A percentile compares a stretch with the other conserved stretches of the same genome.
Conservation (phyloP, 2,329 filamentous ascomycete species). For the Talaromyces verruculosus region DNA sequence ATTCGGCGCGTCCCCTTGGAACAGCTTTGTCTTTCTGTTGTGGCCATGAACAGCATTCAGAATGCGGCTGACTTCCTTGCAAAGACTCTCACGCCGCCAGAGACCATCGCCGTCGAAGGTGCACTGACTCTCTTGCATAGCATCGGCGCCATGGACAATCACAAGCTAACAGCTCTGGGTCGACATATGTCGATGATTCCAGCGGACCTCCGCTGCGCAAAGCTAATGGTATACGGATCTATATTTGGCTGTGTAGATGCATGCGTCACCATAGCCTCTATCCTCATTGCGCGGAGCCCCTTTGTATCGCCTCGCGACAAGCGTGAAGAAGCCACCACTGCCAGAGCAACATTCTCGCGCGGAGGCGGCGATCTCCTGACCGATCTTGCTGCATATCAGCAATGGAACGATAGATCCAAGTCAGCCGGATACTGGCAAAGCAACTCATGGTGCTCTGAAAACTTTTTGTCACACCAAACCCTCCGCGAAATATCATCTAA, state of each 20-base stretch:
- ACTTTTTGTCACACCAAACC: constrained; percentile 80
- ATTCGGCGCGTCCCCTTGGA: constrained; percentile 90
- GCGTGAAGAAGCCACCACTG: constrained; percentile 76
- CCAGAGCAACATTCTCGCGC: constrained; percentile 68
- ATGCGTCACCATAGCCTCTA: constrained; percentile 83
- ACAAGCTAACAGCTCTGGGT: constrained; percentile 85
- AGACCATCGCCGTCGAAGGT: constrained; percentile 78
- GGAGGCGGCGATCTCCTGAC: constrained; percentile 86
- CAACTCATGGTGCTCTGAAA: constrained; percentile 75
- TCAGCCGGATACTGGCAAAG: constrained; percentile 47
- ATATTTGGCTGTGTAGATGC: constrained; percentile 91
- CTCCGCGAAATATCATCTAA: constrained; percentile 87
- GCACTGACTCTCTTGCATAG: constrained; percentile 75
- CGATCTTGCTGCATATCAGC: constrained; percentile 78
- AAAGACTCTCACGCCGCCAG: constrained; percentile 85
- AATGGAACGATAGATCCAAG: constrained; percentile 70
- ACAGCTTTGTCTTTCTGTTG: constrained; percentile 89
- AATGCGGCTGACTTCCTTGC: constrained; percentile 80
- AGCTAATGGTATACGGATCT: constrained; percentile 91
- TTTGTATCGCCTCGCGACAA: constrained; percentile 83
- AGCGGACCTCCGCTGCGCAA: constrained; percentile 86
- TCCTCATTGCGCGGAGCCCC: constrained; percentile 83
- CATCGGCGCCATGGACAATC: constrained; percentile 85
- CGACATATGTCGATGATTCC: constrained; percentile 94
- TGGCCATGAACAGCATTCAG: constrained; percentile 80